Base-by-base conservation (phyloP, 805 yeast species). In the Hemisphaericaspora nanyangensis region DNA sequence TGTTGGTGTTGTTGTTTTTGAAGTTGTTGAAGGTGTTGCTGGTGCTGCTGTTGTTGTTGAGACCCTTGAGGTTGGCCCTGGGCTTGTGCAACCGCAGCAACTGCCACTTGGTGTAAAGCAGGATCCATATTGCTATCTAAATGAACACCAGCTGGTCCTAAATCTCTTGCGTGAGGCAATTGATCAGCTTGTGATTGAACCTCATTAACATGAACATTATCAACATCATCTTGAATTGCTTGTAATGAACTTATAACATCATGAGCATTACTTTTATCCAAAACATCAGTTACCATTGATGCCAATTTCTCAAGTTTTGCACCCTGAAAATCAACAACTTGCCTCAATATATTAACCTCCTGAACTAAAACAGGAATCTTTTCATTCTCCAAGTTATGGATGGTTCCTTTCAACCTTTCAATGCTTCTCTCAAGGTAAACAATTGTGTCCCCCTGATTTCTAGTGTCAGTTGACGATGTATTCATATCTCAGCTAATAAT, bases 61-160 rank as follows among this genome's bases (percentile, higher is more conserved):
- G 18, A 26, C 44, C 18, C 34, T 19, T 31, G 40, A 27, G 34
- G 34, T 27, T 18, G 28, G 31, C 29, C 35, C 29, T 41, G 20
- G 29, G 32, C 31, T 42, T 40, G 44, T 6, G 52, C 52, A 3
- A 58, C 68, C 1, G 69, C 67, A 6, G 67, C 70, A 29, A 54
- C 65, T 2, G 69, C 69, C 28, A 63, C 68, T 38, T 60, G 62
- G 33, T 65, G 71, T 26, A 67, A 54, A 28, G 61, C 69, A 3
- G 72, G 71, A 49, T 67, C 72, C 64, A 67, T 63, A 38, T 60
- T 62, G 27, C 62, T 58, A 18, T 63, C 70, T 32, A 60, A 45
- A 36, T 30, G 34, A 13, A 24, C 37, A 19, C 20, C 34, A 17
- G 13, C 33, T 8, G 17, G 19, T 11, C 16, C 19, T 13, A 30